Evolutionary conservation across 495 filamentous ascomycete genomes (phyloP), one percentile per base, ranked within the genome.

Genomic region (Xanthoparmelia taractica): DNA sequence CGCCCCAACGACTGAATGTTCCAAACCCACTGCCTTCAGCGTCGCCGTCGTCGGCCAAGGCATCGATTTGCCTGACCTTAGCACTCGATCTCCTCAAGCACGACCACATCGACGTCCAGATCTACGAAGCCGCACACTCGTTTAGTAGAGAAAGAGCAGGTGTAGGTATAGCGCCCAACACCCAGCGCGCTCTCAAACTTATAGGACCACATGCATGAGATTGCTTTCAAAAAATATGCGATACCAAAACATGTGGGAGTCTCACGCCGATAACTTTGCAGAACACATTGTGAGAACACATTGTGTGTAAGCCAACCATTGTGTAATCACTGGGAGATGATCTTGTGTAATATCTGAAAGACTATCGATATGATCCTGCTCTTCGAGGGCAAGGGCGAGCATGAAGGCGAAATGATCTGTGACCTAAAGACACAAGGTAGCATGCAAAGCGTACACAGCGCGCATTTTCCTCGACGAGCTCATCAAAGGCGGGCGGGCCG

Each of bases 401-500:
- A 66, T 25, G 64, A 52, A 38, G 43, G 41, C 25, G 17, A 57
- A 29, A 23, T 52, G 20, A 29, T 66, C n/a, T 33, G 17, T 23
- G 27, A n/a, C 20, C 41, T 54, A n/a, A 38, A 48, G 33, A 40
- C 33, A 8, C 8, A 20, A 40, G 8, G 63, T 59, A 58, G 75
- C 64, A 34, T 77, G 54, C 73, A 73, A 15, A 74, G 73, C 4
- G 80, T 82, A 20, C 74, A 81, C 55, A 78, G 80, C 36, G 81
- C 79, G 15, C 72, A 74, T 29, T 82, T n/a, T 84, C 64, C 71
- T 82, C 4, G 74, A 79, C 23, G 79, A 77, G 50, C 63, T 84
- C 40, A 72, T 78, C 25, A 77, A 77, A 62, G 50, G 77, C 37
- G 67, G 82, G 15, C 80, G 79, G 0, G n/a, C 66, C 10, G 74